These are phyloP conservation scores for Talaromyces piceae DNA, from an alignment of 2,329 filamentous ascomycete genomes.

Conservation along the genomic window DNA sequence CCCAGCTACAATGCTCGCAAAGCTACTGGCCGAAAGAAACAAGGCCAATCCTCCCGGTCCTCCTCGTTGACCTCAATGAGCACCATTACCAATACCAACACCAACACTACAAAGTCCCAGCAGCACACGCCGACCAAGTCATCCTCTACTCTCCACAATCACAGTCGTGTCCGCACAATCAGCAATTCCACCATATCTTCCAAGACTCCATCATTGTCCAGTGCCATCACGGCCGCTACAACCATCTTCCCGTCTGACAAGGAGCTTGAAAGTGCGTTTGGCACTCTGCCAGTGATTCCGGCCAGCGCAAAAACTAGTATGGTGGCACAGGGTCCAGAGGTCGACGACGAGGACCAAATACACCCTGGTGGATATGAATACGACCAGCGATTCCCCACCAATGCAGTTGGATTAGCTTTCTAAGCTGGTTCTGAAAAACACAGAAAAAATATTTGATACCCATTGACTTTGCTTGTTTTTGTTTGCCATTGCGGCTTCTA, in stretches of 20 bases:
- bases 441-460: not conserved
- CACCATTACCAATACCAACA: not conserved
- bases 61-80: not conserved
- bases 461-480: not conserved
- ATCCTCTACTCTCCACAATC: constrained; percentile 6
- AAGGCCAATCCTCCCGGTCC: constrained; percentile 4
- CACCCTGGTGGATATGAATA: constrained; percentile 7
- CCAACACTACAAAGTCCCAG: not conserved
- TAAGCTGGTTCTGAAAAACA: constrained; percentile 7
- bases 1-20: not conserved
- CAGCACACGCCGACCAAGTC: constrained; percentile 10
- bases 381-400: constrained; percentile 13
- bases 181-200: constrained; percentile 10
- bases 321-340: constrained; percentile 7
- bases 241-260: constrained; percentile 17
- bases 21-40: constrained; percentile 2
- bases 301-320: constrained; percentile 11
- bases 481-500: not conserved
- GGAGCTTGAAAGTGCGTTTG: constrained; percentile 13
- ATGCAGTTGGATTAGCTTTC: constrained; percentile 16
- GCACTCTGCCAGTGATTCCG: constrained; percentile 7
- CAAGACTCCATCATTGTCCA: constrained; percentile 24
- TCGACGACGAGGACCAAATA: constrained; percentile 12
- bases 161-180: constrained; percentile 8
- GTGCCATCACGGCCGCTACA: constrained; percentile 16